phyloP scores from a whole-genome alignment of 176 grass and related monocot species.

The Juncus effusus region DNA sequence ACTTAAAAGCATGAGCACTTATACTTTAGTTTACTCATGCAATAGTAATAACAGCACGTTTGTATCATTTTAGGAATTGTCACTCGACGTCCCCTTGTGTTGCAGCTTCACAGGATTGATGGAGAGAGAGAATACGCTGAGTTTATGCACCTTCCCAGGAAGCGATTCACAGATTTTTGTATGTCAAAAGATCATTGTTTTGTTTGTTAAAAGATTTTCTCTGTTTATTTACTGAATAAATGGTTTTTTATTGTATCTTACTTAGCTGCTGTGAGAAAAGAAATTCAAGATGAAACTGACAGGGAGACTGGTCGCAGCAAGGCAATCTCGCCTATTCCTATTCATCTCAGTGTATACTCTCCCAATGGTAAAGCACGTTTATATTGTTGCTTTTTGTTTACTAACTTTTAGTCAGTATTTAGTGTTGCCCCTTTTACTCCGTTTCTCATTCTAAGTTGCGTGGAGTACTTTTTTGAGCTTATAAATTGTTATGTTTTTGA shows the following conservation, averaged over 20 bases:
- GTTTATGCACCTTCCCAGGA: slow-evolving; percentile 95
- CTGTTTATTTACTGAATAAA: slow-evolving; percentile 5
- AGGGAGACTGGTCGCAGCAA: slow-evolving; percentile 82
- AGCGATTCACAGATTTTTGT: slow-evolving; percentile 94
- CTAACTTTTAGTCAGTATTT: neutral
- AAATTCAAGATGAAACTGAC: slow-evolving; percentile 95
- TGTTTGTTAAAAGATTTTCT: neutral
- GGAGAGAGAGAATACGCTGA: slow-evolving; percentile 88
- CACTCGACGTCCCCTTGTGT: slow-evolving; percentile 80
- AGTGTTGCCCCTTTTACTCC: neutral
- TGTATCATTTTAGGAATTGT: slow-evolving; percentile 67
- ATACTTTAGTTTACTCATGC: neutral
- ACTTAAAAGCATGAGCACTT: neutral
- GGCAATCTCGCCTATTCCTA: slow-evolving; percentile 82
- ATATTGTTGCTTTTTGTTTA: neutral
- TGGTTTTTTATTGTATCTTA: slow-evolving; percentile 9
- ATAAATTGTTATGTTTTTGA: too few species aligned
- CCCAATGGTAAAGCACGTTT: slow-evolving; percentile 49
- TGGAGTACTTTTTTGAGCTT: too few species aligned
- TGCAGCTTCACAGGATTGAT: slow-evolving; percentile 93
- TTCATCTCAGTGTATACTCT: slow-evolving; percentile 87
- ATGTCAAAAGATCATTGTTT: slow-evolving; percentile 23
- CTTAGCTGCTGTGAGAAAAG: slow-evolving; percentile 78
- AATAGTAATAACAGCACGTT: neutral
- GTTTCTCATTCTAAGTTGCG: slow-evolving; percentile 5